Evolutionary conservation across 306 rosid genomes (phyloP).

Genomic region (Dalbergia cochinchinensis): DNA sequence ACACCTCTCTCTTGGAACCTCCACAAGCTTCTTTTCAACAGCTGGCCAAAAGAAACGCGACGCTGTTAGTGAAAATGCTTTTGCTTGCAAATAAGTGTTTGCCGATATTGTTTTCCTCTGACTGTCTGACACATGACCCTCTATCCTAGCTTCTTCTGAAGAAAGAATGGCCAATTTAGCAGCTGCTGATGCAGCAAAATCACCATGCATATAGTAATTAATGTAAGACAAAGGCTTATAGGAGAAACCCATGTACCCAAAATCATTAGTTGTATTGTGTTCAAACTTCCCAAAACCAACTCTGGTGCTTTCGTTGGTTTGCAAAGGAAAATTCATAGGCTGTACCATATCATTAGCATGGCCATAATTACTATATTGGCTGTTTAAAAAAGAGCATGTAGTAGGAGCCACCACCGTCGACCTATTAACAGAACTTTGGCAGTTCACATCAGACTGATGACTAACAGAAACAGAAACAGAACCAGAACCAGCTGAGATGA

Average conservation of each 20-base stretch:
- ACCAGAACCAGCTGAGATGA: slow-evolving; percentile 52
- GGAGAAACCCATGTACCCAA: slow-evolving; percentile 65
- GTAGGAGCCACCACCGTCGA: slow-evolving; percentile 45
- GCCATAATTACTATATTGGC: slow-evolving; percentile 43
- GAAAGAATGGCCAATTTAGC: slow-evolving; percentile 70
- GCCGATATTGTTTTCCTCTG: slow-evolving; percentile 64
- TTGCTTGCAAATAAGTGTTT: slow-evolving; percentile 74
- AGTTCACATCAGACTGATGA: slow-evolving; percentile 48
- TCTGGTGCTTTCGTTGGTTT: slow-evolving; percentile 54
- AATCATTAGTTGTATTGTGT: slow-evolving; percentile 42
- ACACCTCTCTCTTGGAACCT: slow-evolving; percentile 99
- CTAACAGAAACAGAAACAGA: slow-evolving; percentile 54
- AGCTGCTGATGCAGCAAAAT: slow-evolving; percentile 98
- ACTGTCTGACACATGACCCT: slow-evolving; percentile 64
- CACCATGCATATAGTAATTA: slow-evolving; percentile 87
- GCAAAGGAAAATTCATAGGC: slow-evolving; percentile 56
- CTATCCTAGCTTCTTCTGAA: slow-evolving; percentile 82
- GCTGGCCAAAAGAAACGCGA: slow-evolving; percentile 98
- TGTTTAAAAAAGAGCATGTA: slow-evolving; percentile 49
- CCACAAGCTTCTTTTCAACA: slow-evolving; percentile 90
- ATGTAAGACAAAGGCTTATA: slow-evolving; percentile 78
- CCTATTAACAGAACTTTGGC: slow-evolving; percentile 52
- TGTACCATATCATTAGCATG: slow-evolving; percentile 47
- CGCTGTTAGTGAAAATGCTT: slow-evolving; percentile 82
- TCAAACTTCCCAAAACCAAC: slow-evolving; percentile 58